phyloP scores from a whole-genome alignment of 352 stramenopile genomes.

The Pythium monospermum region DNA sequence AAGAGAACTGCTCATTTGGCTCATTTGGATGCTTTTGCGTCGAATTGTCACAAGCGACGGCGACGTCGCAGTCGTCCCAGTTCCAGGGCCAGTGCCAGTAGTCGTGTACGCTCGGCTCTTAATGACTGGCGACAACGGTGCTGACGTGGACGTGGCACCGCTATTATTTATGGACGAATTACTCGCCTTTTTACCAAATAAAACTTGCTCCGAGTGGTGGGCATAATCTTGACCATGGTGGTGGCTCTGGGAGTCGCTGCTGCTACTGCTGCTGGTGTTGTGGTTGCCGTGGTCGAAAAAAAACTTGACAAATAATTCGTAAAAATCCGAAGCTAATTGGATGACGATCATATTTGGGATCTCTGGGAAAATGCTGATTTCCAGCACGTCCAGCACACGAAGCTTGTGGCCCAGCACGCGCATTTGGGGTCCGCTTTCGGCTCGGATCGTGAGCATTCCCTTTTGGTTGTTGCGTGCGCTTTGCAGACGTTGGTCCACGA shows the following conservation, averaged over 20 bases:
- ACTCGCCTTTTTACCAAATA: slow-evolving; percentile 51
- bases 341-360: slow-evolving; percentile 83
- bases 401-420: slow-evolving; percentile 65
- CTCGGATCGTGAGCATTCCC: slow-evolving; percentile 68
- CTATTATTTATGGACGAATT: neutral
- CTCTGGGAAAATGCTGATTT: slow-evolving; percentile 81
- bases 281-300: slow-evolving; percentile 75
- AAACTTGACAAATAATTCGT: slow-evolving; percentile 81
- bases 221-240: slow-evolving; percentile 31
- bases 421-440: slow-evolving; percentile 63
- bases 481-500: slow-evolving; percentile 52
- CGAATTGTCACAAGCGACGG: slow-evolving; percentile 1
- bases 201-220: slow-evolving; percentile 37
- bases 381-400: slow-evolving; percentile 64
- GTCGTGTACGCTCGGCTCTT: slow-evolving; percentile 8
- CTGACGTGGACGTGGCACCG: neutral
- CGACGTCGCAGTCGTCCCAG: slow-evolving; percentile 10
- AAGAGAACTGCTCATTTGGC: slow-evolving; percentile 7
- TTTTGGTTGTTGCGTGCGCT: slow-evolving; percentile 46
- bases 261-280: no score
- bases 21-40: slow-evolving; percentile 19
- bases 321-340: slow-evolving; percentile 75
- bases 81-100: neutral
- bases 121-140: slow-evolving; percentile 5
- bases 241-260: slow-evolving; percentile 1